Evolutionary conservation across 2,329 filamentous ascomycete genomes (phyloP).

Genomic region (Sclerotiophoma versabilis): DNA sequence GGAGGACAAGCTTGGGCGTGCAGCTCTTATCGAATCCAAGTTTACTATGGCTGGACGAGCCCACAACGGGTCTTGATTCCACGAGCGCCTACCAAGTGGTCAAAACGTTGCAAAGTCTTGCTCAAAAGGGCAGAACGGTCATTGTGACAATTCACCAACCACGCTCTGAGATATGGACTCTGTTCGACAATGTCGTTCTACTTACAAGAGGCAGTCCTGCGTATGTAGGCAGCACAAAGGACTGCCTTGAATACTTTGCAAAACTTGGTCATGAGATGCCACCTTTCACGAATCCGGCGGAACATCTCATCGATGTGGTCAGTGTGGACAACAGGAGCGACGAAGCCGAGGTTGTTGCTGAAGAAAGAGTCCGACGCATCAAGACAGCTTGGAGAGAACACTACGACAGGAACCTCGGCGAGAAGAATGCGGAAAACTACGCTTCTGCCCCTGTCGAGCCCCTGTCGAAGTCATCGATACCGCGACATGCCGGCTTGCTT

Average conservation of each 20-base stretch:
- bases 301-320: constrained; percentile 76
- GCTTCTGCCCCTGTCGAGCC: constrained; percentile 1
- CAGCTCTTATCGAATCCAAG: constrained; percentile 81
- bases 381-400: constrained; percentile 64
- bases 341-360: constrained; percentile 68
- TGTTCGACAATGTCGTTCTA: constrained; percentile 76
- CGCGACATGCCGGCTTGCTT: constrained; percentile 62
- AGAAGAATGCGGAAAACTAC: constrained; percentile 20
- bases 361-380: constrained; percentile 66
- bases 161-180: constrained; percentile 78
- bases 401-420: constrained; percentile 15
- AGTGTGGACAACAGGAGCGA: constrained; percentile 75
- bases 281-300: constrained; percentile 78
- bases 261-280: constrained; percentile 67
- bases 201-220: constrained; percentile 72
- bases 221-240: constrained; percentile 67
- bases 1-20: constrained; percentile 77
- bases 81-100: constrained; percentile 79
- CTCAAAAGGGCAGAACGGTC: constrained; percentile 72
- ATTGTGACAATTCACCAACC: constrained; percentile 80
- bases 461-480: constrained; percentile 21
- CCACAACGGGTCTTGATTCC: constrained; percentile 77
- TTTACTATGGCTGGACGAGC: constrained; percentile 79
- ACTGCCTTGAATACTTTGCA: constrained; percentile 71
- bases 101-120: constrained; percentile 71